Percentiles rank a stretch among this genome's conserved stretches.
Conservation (phyloP, 1,284 basidiomycete species). For the Stereum hirsutum region DNA sequence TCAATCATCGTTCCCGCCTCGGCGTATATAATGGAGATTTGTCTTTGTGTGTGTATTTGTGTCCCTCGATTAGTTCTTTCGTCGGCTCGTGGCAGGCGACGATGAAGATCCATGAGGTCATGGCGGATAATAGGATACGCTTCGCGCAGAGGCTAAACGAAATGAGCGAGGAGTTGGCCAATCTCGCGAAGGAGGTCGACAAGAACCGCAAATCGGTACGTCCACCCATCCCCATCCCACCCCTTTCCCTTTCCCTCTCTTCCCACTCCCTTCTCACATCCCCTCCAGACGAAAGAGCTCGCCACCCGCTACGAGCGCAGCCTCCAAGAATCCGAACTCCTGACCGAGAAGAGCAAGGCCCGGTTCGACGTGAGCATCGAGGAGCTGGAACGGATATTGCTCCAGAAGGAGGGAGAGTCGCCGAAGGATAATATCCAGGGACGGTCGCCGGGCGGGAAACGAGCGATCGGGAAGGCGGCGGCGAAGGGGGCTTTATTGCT, state of each 20-base stretch:
- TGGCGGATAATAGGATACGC: slow-evolving; percentile 83
- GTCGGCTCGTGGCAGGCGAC: slow-evolving; percentile 83
- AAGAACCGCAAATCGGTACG: slow-evolving; percentile 82
- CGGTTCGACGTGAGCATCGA: slow-evolving; percentile 88
- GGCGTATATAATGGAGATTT: too few relatives aligned
- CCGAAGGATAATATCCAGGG: slow-evolving; percentile 70
- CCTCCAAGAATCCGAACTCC: slow-evolving; percentile 81
- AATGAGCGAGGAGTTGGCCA: slow-evolving; percentile 91
- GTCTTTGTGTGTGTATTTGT: too few relatives aligned
- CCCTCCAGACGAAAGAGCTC: slow-evolving; percentile 77
- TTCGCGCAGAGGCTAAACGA: slow-evolving; percentile 86
- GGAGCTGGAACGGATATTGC: slow-evolving; percentile 88
- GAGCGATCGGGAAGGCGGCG: slow-evolving; percentile 80
- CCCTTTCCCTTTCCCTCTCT: not conserved
- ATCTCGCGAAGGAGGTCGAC: slow-evolving; percentile 86
- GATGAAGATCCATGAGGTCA: slow-evolving; percentile 80
- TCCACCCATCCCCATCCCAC: slow-evolving; percentile 4
- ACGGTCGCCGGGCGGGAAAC: slow-evolving; percentile 56
- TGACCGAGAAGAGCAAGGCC: slow-evolving; percentile 84
- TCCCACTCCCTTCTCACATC: not conserved
- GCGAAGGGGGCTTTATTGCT: slow-evolving; percentile 85
- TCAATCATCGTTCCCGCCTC: not conserved
- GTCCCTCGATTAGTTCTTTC: slow-evolving; percentile 60
- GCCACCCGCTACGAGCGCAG: slow-evolving; percentile 82
- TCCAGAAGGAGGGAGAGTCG: slow-evolving; percentile 92